Conservation (phyloP, 2,329 filamentous ascomycete genomes). For the Neonectria neomacrospora region DNA sequence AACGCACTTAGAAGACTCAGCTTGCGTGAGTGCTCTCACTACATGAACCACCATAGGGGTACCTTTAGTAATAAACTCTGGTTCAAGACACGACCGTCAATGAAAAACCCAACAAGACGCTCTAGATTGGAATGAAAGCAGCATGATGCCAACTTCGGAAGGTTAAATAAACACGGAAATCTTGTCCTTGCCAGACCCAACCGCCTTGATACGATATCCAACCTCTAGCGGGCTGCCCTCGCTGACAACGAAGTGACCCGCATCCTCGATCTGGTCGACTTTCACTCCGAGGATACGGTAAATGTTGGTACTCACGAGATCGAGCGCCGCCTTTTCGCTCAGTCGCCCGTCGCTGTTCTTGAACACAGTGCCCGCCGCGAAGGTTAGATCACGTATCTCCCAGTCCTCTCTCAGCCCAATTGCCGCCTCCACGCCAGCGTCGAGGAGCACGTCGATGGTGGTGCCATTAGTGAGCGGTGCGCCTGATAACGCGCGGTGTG, state of each 20-base stretch:
- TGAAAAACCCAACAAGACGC: no score
- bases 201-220: slow-evolving; percentile 64
- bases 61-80: no score
- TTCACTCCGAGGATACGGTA: slow-evolving; percentile 66
- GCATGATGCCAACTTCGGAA: not conserved
- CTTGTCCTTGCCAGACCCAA: slow-evolving; percentile 52
- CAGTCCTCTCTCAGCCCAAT: slow-evolving; percentile 72
- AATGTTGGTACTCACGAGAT: slow-evolving; percentile 66
- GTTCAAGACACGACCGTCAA: no score
- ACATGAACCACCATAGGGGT: no score
- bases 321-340: slow-evolving; percentile 64
- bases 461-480: slow-evolving; percentile 75
- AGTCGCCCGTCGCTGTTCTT: slow-evolving; percentile 66
- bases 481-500: slow-evolving; percentile 70
- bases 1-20: no score
- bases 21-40: no score
- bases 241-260: slow-evolving; percentile 68
- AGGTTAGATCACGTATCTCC: slow-evolving; percentile 67
- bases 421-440: slow-evolving; percentile 67
- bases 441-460: slow-evolving; percentile 65
- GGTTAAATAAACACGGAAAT: slow-evolving; percentile 51
- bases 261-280: slow-evolving; percentile 40
- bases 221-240: slow-evolving; percentile 73
- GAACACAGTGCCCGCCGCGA: slow-evolving; percentile 69
- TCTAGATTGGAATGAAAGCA: not conserved